Percentiles rank a stretch among this genome's conserved stretches.
Evolutionary conservation across 164 flowering plant species (phyloP).

Genomic region (Stephania japonica): DNA sequence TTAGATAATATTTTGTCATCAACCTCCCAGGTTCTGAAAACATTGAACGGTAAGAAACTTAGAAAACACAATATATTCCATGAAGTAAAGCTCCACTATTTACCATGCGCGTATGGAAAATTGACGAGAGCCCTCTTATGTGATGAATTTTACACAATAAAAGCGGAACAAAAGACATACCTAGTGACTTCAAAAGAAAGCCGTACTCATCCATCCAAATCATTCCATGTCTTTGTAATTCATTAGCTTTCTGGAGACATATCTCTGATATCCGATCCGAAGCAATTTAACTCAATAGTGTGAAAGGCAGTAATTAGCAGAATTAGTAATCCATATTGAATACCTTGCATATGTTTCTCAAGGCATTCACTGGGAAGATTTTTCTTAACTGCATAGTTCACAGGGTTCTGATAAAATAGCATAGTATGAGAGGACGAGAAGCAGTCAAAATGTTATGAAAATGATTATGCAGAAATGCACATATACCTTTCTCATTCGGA

Average conservation of each 20-base stretch:
- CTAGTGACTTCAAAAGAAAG: slow-evolving; percentile 86
- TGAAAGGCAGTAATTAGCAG: not conserved
- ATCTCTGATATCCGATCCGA: slow-evolving; percentile 42
- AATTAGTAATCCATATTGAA: not conserved
- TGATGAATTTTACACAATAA: not conserved
- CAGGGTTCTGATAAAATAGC: slow-evolving; percentile 63
- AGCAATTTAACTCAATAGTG: slow-evolving; percentile 7
- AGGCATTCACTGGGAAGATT: slow-evolving; percentile 47
- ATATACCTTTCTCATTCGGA: slow-evolving; percentile 88
- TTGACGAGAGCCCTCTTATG: not conserved
- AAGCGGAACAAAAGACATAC: slow-evolving; percentile 27
- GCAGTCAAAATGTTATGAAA: slow-evolving; percentile 4
- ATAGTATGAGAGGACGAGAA: slow-evolving; percentile 13
- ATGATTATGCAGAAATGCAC: slow-evolving; percentile 15
- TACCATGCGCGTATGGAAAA: not conserved
- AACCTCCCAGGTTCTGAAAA: slow-evolving; percentile 79
- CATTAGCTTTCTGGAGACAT: slow-evolving; percentile 78
- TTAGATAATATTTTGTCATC: slow-evolving; percentile 97
- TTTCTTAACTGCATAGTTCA: slow-evolving; percentile 58
- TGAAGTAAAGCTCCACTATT: not conserved
- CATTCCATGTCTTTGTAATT: slow-evolving; percentile 72
- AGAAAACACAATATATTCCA: not conserved
- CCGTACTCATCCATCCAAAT: slow-evolving; percentile 95
- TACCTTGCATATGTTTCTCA: slow-evolving; percentile 88
- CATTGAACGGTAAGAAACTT: slow-evolving; percentile 11